These are phyloP conservation scores for Russula sp. DNA, from an alignment of 768 basidiomycete genomes.

Conservation along the genomic window DNA sequence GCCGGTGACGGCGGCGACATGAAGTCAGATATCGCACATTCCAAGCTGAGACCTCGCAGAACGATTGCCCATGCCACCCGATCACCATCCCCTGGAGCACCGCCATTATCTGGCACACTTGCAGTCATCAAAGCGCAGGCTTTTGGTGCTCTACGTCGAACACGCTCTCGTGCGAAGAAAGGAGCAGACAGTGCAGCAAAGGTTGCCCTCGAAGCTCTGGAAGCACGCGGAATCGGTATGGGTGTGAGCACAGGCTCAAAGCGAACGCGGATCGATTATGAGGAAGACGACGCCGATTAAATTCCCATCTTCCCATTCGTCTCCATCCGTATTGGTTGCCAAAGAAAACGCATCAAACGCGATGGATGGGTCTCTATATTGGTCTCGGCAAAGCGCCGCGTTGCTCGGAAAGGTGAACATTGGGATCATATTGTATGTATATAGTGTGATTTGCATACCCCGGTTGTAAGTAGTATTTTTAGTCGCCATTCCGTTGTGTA, in stretches of 20 bases:
- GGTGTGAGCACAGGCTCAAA: slow-evolving; percentile 34
- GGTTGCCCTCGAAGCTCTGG: slow-evolving; percentile 76
- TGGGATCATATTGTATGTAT: slow-evolving; percentile 25
- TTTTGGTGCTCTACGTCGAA: slow-evolving; percentile 77
- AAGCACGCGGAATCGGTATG: slow-evolving; percentile 67
- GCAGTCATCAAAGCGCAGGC: slow-evolving; percentile 90
- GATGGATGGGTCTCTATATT: slow-evolving; percentile 7
- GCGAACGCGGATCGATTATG: slow-evolving; percentile 47
- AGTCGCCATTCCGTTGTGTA: slow-evolving; percentile 8
- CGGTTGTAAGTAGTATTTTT: slow-evolving; percentile 25
- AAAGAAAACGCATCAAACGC: slow-evolving; percentile 4
- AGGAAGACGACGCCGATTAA: slow-evolving; percentile 39
- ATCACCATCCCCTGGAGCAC: slow-evolving; percentile 42
- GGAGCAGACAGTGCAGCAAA: slow-evolving; percentile 65
- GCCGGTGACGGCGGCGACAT: slow-evolving; percentile 43
- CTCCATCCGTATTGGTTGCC: slow-evolving; percentile 23
- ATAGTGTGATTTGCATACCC: slow-evolving; percentile 25
- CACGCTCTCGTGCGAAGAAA: slow-evolving; percentile 68
- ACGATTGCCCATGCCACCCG: slow-evolving; percentile 28
- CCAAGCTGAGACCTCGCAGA: slow-evolving; percentile 24
- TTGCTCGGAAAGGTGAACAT: slow-evolving; percentile 21
- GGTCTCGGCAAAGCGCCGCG: slow-evolving; percentile 5
- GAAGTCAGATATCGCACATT: slow-evolving; percentile 37
- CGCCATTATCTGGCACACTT: slow-evolving; percentile 67
- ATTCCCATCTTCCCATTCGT: not conserved